Base-by-base conservation (phyloP, 257 asterid species). In the Solanum dulcamara region DNA sequence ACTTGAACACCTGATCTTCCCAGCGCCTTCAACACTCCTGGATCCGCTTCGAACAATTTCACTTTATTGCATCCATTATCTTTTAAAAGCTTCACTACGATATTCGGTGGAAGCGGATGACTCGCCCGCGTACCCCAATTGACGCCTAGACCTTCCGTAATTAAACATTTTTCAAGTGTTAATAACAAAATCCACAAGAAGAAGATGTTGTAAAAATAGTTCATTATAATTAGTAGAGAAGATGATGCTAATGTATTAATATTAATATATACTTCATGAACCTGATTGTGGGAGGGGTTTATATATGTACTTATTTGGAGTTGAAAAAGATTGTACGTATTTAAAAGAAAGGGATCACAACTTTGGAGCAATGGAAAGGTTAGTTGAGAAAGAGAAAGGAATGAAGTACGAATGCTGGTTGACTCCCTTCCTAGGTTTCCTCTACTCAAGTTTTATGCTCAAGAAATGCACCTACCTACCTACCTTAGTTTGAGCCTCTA, bases 11-110 rank as follows among this genome's bases (percentile, higher is more conserved):
- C 97, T 0, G 98, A 92, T 85, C 90, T 92, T 5, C 93, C 98
- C 2, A 96, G 93, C 32, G 98, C 98, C 84, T 66, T 81, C 90
- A 95, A 10, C 1, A 90, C 96, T 20, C 83, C 87, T 14, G 98
- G 94, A 12, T 91, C 96, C 0, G 98, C 97, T 87, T 96, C 98
- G 42, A 96, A 96, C n/a, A 96, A 89, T 85, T 96, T 96, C 86
- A 94, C 99, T 84, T 92, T 95, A 86, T 93, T 72, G 81, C 94
- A 89, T 7, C 98, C 98, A 8, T 95, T 96, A 86, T 92, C 98
- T 68, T 89, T 95, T 94, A 96, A 86, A 10, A 96, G 44, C 89
- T 90, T 89, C 83, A 95, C 99, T 7, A 87, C 94, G 12, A 93
- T 93, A 74, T 92, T 90, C 0, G 97, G 91, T 1, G 91, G 93